Percentiles rank a stretch among this genome's conserved stretches.
Conservation (phyloP, 2,329 filamentous ascomycete species). For the Fusarium globosum region DNA sequence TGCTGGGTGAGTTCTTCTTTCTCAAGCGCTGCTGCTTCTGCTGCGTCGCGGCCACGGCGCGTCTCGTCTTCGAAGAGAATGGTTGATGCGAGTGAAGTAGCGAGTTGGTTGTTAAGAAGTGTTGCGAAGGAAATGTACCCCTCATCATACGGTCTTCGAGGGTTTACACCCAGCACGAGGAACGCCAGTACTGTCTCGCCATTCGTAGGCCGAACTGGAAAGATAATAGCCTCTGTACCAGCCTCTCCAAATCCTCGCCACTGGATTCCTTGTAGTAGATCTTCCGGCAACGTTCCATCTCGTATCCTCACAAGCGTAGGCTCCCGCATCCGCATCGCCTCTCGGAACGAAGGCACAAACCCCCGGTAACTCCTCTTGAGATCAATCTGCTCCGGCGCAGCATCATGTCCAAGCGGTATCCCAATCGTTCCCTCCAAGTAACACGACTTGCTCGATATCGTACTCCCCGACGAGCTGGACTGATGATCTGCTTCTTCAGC, state of each 20-base stretch:
- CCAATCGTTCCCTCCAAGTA: constrained; percentile 51
- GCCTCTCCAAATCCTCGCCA: constrained; percentile 72
- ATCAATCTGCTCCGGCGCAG: constrained; percentile 50
- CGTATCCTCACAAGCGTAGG: constrained; percentile 51
- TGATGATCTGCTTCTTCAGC: constrained; percentile 50
- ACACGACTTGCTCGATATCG: constrained; percentile 51
- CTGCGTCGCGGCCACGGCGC: constrained; percentile 55
- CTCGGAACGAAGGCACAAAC: constrained; percentile 52
- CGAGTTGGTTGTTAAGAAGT: constrained; percentile 59
- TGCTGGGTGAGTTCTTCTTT: constrained; percentile 50
- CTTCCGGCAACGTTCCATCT: constrained; percentile 65
- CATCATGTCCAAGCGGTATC: constrained; percentile 49
- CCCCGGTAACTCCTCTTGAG: constrained; percentile 50
- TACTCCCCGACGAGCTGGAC: constrained; percentile 50
- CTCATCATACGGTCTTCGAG: constrained; percentile 74
- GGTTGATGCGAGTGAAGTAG: constrained; percentile 71
- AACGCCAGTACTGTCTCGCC: constrained; percentile 73
- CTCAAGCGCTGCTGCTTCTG: constrained; percentile 50
- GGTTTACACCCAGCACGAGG: constrained; percentile 74
- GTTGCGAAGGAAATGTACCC: constrained; percentile 71
- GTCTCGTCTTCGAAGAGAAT: constrained; percentile 75
- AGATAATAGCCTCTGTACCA: constrained; percentile 71
- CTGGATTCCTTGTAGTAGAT: constrained; percentile 67
- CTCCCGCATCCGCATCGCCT: constrained; percentile 52
- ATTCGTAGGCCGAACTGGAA: constrained; percentile 73